Conservation (phyloP, 106 monocot genomes). For the Phalaenopsis equestris region DNA sequence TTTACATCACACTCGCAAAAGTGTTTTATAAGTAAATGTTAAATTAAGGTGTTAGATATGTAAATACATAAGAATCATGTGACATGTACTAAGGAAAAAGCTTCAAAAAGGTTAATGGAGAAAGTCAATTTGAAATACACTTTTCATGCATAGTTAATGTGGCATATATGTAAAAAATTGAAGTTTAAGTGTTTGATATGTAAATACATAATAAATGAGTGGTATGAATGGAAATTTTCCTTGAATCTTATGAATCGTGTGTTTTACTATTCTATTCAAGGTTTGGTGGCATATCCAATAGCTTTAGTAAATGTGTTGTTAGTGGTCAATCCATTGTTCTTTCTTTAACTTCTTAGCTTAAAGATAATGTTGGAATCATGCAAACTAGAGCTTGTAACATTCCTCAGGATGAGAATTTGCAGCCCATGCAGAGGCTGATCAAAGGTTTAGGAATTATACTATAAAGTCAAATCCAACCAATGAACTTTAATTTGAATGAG, state of each 20-base stretch:
- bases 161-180: no score
- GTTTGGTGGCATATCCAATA: slow-evolving; percentile 78
- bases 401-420: slow-evolving; percentile 18
- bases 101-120: no score
- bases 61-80: no score
- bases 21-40: no score
- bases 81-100: no score
- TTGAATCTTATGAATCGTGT: neutral
- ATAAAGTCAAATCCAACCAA: slow-evolving; percentile 29
- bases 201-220: no score
- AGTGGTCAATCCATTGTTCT: slow-evolving; percentile 26
- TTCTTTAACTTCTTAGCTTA: slow-evolving; percentile 12
- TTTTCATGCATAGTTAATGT: no score
- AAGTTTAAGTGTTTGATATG: no score
- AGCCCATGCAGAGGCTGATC: slow-evolving; percentile 17
- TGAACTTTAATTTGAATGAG: slow-evolving; percentile 11
- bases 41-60: no score
- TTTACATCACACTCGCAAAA: no score
- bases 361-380: slow-evolving; percentile 12
- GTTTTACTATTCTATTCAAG: slow-evolving; percentile 20
- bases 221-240: no score
- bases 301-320: slow-evolving; percentile 51
- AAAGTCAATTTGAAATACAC: no score
- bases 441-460: slow-evolving; percentile 9
- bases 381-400: slow-evolving; percentile 21